Percentiles rank a stretch among this genome's conserved stretches.
Conservation (phyloP, 2,329 filamentous ascomycete species). For the Exophiala lecanii-corni region DNA sequence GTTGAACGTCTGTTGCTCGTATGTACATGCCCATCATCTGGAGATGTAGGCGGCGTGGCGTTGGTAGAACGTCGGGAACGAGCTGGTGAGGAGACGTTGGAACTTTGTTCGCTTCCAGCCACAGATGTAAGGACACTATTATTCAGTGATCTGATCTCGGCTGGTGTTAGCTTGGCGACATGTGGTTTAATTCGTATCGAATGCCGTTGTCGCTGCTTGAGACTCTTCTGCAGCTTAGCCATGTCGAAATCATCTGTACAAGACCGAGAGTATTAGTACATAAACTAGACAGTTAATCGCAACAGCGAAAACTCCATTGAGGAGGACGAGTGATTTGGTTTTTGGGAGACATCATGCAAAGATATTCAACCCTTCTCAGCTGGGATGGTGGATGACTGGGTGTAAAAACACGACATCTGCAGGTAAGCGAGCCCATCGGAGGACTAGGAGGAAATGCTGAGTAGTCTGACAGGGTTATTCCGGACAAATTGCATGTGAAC, state of each 20-base stretch:
- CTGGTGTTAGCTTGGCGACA: conserved; percentile 25
- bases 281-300: too few species aligned
- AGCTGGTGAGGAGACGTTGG: conserved; percentile 13
- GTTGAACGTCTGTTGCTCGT: conserved; percentile 5
- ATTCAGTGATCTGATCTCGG: conserved; percentile 27
- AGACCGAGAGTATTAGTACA: conserved; percentile 9
- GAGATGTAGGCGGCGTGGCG: conserved; percentile 19
- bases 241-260: conserved; percentile 26
- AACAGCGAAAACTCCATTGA: too few species aligned
- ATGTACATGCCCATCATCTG: conserved; percentile 12
- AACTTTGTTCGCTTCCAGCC: conserved; percentile 20
- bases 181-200: conserved; percentile 17
- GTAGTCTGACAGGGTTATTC: too few species aligned
- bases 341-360: conserved; percentile 11
- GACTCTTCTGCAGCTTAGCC: conserved; percentile 26
- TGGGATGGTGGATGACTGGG: too few species aligned
- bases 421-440: too few species aligned
- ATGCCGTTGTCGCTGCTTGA: conserved; percentile 23
- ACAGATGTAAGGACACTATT: conserved; percentile 19
- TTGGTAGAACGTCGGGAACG: conserved; percentile 17
- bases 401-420: too few species aligned
- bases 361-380: conserved; percentile 11
- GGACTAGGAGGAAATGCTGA: too few species aligned
- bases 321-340: too few species aligned
- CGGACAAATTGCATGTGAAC: too few species aligned